Evolutionary conservation across 805 yeast genomes (phyloP).

Genomic region (Yarrowia divulgata): DNA sequence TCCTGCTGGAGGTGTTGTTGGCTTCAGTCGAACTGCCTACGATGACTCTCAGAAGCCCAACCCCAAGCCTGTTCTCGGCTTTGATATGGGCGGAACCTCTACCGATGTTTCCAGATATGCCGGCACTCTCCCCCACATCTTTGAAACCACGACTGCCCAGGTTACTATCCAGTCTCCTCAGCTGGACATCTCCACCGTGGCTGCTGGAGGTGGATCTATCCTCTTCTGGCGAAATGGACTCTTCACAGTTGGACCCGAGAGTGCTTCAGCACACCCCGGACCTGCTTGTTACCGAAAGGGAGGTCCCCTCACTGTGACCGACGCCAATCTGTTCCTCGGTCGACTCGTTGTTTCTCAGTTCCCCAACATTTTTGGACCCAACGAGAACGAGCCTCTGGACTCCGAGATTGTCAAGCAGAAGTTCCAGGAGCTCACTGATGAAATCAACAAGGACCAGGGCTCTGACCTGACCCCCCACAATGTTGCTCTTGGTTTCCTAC

Average conservation of each 20-base stretch:
- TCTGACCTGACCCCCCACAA: slow-evolving; percentile 61
- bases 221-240: slow-evolving; percentile 72
- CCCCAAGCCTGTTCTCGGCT: slow-evolving; percentile 68
- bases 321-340: slow-evolving; percentile 78
- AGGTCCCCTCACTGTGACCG: slow-evolving; percentile 85
- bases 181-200: slow-evolving; percentile 79
- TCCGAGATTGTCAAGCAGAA: slow-evolving; percentile 57
- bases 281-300: slow-evolving; percentile 87
- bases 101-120: slow-evolving; percentile 81
- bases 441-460: slow-evolving; percentile 60
- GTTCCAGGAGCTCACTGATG: slow-evolving; percentile 61
- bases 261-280: slow-evolving; percentile 89
- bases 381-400: slow-evolving; percentile 75
- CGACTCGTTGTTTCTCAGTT: slow-evolving; percentile 75
- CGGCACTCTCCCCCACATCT: slow-evolving; percentile 77
- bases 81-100: slow-evolving; percentile 92
- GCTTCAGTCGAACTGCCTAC: slow-evolving; percentile 84
- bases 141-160: slow-evolving; percentile 85
- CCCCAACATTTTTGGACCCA: slow-evolving; percentile 84
- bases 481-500: slow-evolving; percentile 80
- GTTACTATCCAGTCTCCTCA: slow-evolving; percentile 86
- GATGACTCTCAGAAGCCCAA: slow-evolving; percentile 49
- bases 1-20: slow-evolving; percentile 98
- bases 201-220: slow-evolving; percentile 85
- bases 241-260: slow-evolving; percentile 84